phyloP scores from a whole-genome alignment of 805 yeast species.

The Cyberlindnera galapagoensis region DNA sequence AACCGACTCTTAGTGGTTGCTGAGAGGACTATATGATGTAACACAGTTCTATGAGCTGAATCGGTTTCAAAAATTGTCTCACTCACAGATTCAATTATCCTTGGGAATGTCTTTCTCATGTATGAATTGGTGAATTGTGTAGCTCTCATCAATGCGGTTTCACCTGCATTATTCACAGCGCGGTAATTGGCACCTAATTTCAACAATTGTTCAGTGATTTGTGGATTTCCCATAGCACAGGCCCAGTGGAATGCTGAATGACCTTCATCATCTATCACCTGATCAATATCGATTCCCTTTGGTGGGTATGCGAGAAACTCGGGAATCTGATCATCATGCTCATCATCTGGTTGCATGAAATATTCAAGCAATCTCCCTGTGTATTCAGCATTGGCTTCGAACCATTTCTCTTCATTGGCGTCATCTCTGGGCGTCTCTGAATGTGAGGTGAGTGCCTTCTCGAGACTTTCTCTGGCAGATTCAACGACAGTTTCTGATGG shows the following conservation, averaged over 20 bases:
- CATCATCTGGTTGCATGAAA: conserved; percentile 51
- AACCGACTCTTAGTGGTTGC: conserved; percentile 60
- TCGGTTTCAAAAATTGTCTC: conserved; percentile 78
- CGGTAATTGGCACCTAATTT: conserved; percentile 68
- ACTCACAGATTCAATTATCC: conserved; percentile 66
- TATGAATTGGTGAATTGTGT: conserved; percentile 85
- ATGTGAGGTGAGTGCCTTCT: conserved; percentile 16
- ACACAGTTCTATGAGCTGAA: conserved; percentile 62
- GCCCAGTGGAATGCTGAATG: conserved; percentile 98
- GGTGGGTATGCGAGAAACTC: conserved; percentile 59
- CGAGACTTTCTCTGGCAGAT: conserved; percentile 22
- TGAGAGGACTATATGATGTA: conserved; percentile 78
- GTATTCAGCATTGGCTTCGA: conserved; percentile 33
- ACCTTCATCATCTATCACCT: conserved; percentile 88
- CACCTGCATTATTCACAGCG: conserved; percentile 61
- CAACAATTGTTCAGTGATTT: conserved; percentile 68
- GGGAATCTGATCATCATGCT: conserved; percentile 42
- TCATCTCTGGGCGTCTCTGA: conserved; percentile 10
- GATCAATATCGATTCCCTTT: conserved; percentile 59
- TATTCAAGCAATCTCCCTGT: conserved; percentile 43
- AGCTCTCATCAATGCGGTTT: conserved; percentile 81
- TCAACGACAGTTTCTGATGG: conserved; percentile 17
- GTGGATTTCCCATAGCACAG: conserved; percentile 84
- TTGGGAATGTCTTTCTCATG: conserved; percentile 73
- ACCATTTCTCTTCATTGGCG: conserved; percentile 16